Evolutionary conservation across 2,329 filamentous ascomycete genomes (phyloP), one percentile per base, ranked within the genome.

Genomic region (Diaporthe nobilis): DNA sequence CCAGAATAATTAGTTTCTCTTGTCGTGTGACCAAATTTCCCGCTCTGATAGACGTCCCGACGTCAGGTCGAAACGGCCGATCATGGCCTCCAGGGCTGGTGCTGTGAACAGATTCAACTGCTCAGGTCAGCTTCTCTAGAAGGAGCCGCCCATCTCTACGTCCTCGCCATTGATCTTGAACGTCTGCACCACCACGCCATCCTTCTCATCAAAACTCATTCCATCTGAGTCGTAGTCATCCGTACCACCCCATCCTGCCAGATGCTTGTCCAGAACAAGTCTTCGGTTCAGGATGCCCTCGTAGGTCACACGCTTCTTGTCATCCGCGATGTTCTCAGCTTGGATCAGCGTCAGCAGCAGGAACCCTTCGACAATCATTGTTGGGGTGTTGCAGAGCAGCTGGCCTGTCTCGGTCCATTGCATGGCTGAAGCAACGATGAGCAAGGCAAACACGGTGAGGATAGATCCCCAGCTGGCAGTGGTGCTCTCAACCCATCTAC

Each of bases 381-480:
- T 81, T 37, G 81, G 79, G 37, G 79, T 80, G 65, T 82, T 82
- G 79, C 81, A 82, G 57, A 82, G 79, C 53, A 82, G 77, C 75
- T 82, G 81, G 34, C 81, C 81, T 3, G 81, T 82, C 75, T 78
- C 79, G 2, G 79, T 80, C 81, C 81, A 82, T 71, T 78, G 74
- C 80, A 82, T 81, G 9, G 77, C 77, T 9, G 76, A 76, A 0
- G 81, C 81, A 9, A 78, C 74, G 5, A 75, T 53, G 12, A 82
- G 53, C 34, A 82, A 77, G 1, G 67, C 72, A 15, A 79, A 68
- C 2, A 82, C 79, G 0, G 74, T 63, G 3, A 76, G 9, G 13
- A 81, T 79, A n/a, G 78, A 72, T 22, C 65, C 77, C 20, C 80
- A 77, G 8, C 77, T 77, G 3, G 81, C 76, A 9, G 55, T 61